Evolutionary conservation across 2,329 filamentous ascomycete genomes (phyloP), one percentile per base, ranked within the genome.

Genomic region (Neoascochyta sp.): DNA sequence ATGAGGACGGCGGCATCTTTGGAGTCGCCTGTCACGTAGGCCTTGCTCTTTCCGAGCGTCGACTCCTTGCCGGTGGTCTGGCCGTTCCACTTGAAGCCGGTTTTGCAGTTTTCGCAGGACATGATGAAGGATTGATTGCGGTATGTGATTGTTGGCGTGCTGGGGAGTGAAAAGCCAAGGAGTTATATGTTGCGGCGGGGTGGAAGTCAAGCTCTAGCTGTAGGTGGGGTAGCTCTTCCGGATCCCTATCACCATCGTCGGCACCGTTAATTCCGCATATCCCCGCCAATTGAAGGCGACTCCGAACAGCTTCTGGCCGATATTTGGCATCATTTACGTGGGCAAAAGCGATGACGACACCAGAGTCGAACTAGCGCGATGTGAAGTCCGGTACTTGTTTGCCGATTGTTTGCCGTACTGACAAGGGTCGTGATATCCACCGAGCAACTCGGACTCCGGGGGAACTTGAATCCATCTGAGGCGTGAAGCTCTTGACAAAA

Each of bases 1-100:
- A 74, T 54, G 39, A 74, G 66, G 29, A 74, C 58, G 22, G 73
- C 59, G 4, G 62, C 61, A 41, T 68, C 68, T 19, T 63, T 57
- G 25, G 61, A 53, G n/a, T 66, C 62, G 39, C 67, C 67, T 8
- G 67, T 54, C 11, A 68, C 54, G 35, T 69, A 68, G 34, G 62
- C 60, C 20, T 64, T 54, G 7, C 57, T 51, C 17, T 57, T 54
- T 30, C 60, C 62, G 16, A 69, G 43, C 4, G 44, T 54, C 32
- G 59, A 51, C 39, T 64, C 63, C 24, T 51, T 62, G 39, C 65
- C 65, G 10, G 43, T 41, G 12, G 64, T 52, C 17, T 49, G 45
- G 27, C 62, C 66, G 32, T 58, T 36, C 52, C 66, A 65, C 34
- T 59, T 57, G 39, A 63, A 65, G 33, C 65, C 66, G 31, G 60